A percentile compares a stretch with the other conserved stretches of the same genome.
Conservation (phyloP, 2,329 filamentous ascomycete species). For the Diaporthe ampelina region DNA sequence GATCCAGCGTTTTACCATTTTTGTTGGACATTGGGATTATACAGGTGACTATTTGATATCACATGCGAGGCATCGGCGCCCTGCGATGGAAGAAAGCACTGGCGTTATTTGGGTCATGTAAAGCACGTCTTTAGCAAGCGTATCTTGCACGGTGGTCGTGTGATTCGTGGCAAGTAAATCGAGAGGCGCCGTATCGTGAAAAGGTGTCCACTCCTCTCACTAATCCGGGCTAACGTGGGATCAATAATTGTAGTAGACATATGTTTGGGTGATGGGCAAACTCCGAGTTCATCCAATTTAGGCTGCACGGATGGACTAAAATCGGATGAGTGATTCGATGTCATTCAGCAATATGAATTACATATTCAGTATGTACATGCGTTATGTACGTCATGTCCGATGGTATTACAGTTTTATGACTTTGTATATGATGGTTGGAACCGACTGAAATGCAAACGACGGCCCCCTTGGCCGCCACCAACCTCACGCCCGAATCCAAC, state of each 20-base stretch:
- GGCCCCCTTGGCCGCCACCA: not conserved
- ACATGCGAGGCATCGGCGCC: not conserved
- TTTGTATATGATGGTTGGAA: not conserved
- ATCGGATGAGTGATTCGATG: no score
- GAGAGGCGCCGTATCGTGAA: not conserved
- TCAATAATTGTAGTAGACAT: not conserved
- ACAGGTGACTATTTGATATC: conserved; percentile 10
- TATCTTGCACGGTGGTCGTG: not conserved
- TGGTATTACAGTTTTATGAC: not conserved
- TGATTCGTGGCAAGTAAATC: not conserved
- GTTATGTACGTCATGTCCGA: not conserved
- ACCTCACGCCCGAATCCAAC: not conserved
- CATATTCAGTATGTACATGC: not conserved
- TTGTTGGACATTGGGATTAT: not conserved
- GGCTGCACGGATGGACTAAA: not conserved
- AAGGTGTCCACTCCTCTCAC: not conserved
- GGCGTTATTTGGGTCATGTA: not conserved
- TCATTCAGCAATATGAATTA: conserved; percentile 11
- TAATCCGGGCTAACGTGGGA: not conserved
- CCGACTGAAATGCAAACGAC: not conserved
- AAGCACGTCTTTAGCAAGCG: not conserved
- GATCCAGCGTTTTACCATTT: not conserved
- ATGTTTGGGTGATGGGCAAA: not conserved
- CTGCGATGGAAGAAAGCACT: not conserved
- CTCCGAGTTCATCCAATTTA: not conserved